Percentiles rank a stretch among this genome's conserved stretches.
These are phyloP conservation scores for Diaporthe citrichinensis DNA, from an alignment of 2,329 filamentous ascomycete species.

Conservation along the genomic window DNA sequence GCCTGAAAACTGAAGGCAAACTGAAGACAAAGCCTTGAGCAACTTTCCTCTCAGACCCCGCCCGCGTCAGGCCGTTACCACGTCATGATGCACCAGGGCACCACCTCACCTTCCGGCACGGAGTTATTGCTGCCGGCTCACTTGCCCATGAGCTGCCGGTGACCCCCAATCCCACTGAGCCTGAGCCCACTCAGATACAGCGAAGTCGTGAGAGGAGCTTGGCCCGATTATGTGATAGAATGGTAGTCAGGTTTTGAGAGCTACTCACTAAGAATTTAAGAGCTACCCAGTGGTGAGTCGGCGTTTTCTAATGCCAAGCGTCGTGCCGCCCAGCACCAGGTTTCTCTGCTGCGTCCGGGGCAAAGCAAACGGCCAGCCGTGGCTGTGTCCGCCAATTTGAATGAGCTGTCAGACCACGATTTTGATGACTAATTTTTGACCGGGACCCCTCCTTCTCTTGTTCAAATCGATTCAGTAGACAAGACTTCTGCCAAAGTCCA, in stretches of 20 bases:
- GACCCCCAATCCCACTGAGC: background rate
- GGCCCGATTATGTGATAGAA: background rate
- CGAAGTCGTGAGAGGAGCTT: background rate
- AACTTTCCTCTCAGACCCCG: background rate
- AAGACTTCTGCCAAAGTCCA: slow-evolving; percentile 10
- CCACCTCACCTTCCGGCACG: background rate
- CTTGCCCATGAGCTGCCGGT: background rate
- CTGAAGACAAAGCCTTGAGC: background rate
- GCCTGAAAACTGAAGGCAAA: background rate
- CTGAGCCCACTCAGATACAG: background rate
- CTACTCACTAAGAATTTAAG: background rate
- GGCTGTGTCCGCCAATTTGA: background rate
- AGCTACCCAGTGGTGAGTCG: background rate
- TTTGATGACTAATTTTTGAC: background rate
- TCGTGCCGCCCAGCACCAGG: background rate
- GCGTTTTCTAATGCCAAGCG: background rate
- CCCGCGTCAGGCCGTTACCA: background rate
- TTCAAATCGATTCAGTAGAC: background rate
- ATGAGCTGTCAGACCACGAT: background rate
- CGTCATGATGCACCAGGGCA: slow-evolving; percentile 4
- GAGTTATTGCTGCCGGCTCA: background rate
- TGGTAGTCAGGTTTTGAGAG: background rate
- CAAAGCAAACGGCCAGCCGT: background rate
- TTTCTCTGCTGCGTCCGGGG: background rate
- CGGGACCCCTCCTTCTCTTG: background rate